Evolutionary conservation across 352 stramenopile genomes (phyloP).

Genomic region (Saprolegnia diclina): DNA sequence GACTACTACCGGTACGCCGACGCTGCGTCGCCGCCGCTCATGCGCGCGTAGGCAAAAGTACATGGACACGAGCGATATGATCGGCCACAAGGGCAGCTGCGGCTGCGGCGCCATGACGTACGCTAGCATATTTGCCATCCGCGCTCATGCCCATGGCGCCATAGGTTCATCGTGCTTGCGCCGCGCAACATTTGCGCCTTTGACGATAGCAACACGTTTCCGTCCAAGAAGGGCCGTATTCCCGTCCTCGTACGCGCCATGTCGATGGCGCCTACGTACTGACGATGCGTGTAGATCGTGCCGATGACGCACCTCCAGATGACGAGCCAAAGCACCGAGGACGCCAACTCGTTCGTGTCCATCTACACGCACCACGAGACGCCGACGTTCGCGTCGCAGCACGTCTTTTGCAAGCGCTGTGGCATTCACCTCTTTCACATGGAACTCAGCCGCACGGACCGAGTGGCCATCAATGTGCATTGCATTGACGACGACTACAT

Average conservation of each 20-base stretch:
- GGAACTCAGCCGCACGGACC: constrained; percentile 59
- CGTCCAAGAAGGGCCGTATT: constrained; percentile 77
- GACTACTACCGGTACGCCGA: constrained; percentile 64
- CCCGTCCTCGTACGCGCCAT: constrained; percentile 52
- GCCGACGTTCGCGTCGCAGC: constrained; percentile 54
- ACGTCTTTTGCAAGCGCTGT: constrained; percentile 75
- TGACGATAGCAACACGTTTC: constrained; percentile 75
- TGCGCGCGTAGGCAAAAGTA: constrained; percentile 60
- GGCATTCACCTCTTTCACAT: constrained; percentile 85
- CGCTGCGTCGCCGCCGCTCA: neutral
- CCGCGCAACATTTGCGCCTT: constrained; percentile 73
- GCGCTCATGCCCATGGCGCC: neutral
- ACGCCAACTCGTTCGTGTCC: constrained; percentile 33
- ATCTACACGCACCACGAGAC: constrained; percentile 72
- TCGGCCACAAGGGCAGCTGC: constrained; percentile 66
- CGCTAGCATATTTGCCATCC: neutral
- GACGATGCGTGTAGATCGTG: constrained; percentile 14
- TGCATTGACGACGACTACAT: constrained; percentile 78
- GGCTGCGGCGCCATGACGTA: constrained; percentile 64
- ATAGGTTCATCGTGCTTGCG: constrained; percentile 66
- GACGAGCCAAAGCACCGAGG: constrained; percentile 66
- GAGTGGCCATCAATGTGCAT: constrained; percentile 72
- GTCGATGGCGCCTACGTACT: neutral
- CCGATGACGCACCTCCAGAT: constrained; percentile 39
- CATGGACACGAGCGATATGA: constrained; percentile 54